Percentiles rank a stretch among this genome's conserved stretches.
Conservation (phyloP, 2,329 filamentous ascomycete genomes). For the Epichloe sibirici region DNA sequence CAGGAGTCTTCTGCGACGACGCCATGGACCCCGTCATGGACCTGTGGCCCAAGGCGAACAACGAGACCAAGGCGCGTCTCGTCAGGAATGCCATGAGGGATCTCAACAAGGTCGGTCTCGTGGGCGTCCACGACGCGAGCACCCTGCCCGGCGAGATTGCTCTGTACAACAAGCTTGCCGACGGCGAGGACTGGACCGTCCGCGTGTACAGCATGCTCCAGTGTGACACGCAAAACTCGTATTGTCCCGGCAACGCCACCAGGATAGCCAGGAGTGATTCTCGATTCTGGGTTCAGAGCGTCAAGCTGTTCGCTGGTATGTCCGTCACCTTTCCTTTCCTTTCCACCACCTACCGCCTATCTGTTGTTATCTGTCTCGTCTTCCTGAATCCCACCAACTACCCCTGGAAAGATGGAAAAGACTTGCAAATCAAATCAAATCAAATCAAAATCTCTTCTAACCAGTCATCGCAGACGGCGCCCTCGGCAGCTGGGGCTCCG, state of each 20-base stretch:
- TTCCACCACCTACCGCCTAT: not conserved
- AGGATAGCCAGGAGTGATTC: slow-evolving; percentile 32
- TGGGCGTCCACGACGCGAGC: slow-evolving; percentile 59
- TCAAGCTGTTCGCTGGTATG: slow-evolving; percentile 57
- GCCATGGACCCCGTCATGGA: slow-evolving; percentile 51
- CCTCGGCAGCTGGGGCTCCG: slow-evolving; percentile 59
- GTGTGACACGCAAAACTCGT: slow-evolving; percentile 50
- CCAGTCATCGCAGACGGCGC: slow-evolving; percentile 43
- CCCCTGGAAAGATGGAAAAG: not conserved
- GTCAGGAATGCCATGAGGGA: slow-evolving; percentile 48
- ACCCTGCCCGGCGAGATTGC: slow-evolving; percentile 41
- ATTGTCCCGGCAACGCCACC: slow-evolving; percentile 38
- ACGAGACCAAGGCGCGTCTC: slow-evolving; percentile 39
- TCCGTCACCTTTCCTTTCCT: not conserved
- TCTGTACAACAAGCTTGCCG: slow-evolving; percentile 41
- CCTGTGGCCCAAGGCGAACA: slow-evolving; percentile 44
- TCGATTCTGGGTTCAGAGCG: slow-evolving; percentile 45
- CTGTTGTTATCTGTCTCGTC: not conserved
- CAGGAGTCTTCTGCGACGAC: slow-evolving; percentile 63
- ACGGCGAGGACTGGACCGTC: slow-evolving; percentile 40
- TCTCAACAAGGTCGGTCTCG: slow-evolving; percentile 52
- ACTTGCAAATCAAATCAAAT: too few relatives aligned
- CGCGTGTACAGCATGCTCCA: slow-evolving; percentile 59
- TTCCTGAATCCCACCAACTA: not conserved
- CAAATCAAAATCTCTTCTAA: too few relatives aligned